Conservation (phyloP, 768 basidiomycete species). For the Mycena albidolilacea region DNA sequence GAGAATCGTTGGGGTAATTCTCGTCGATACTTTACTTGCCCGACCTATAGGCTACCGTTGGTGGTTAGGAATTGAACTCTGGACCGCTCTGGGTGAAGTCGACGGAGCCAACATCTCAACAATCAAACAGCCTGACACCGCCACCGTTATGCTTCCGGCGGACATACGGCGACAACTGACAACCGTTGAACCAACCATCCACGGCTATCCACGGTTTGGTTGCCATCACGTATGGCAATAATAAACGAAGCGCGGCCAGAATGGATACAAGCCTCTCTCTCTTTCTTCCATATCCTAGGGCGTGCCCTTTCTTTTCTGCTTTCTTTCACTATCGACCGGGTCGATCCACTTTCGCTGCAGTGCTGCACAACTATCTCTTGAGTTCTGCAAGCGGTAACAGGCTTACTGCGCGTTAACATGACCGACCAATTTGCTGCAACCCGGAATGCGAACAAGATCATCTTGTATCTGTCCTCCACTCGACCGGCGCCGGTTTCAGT, state of each 20-base stretch:
- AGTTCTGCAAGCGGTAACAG: constrained; percentile 33
- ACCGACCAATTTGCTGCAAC: constrained; percentile 36
- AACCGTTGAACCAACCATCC: not conserved
- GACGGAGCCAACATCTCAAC: too few relatives aligned
- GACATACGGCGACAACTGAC: not conserved
- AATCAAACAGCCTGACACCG: not conserved
- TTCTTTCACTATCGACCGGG: constrained; percentile 43
- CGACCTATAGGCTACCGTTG: constrained; percentile 78
- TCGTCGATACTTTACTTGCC: constrained; percentile 82
- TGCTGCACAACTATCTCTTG: constrained; percentile 30
- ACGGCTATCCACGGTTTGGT: not conserved
- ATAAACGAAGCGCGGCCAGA: constrained; percentile 14
- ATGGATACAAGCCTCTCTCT: constrained; percentile 16
- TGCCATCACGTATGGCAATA: constrained; percentile 11
- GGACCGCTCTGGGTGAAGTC: not conserved
- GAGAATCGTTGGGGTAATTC: constrained; percentile 83
- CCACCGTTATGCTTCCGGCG: not conserved
- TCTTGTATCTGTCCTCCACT: constrained; percentile 52
- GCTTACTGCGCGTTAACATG: constrained; percentile 34
- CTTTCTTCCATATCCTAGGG: constrained; percentile 29
- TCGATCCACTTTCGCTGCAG: constrained; percentile 41
- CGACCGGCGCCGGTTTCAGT: constrained; percentile 47
- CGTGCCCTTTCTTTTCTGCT: constrained; percentile 30
- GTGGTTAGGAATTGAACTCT: not conserved
- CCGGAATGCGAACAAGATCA: constrained; percentile 41